Percentiles rank a stretch among this genome's conserved stretches.
Conservation (phyloP, 345 rosid genomes). For the Sisymbrium altissimum region DNA sequence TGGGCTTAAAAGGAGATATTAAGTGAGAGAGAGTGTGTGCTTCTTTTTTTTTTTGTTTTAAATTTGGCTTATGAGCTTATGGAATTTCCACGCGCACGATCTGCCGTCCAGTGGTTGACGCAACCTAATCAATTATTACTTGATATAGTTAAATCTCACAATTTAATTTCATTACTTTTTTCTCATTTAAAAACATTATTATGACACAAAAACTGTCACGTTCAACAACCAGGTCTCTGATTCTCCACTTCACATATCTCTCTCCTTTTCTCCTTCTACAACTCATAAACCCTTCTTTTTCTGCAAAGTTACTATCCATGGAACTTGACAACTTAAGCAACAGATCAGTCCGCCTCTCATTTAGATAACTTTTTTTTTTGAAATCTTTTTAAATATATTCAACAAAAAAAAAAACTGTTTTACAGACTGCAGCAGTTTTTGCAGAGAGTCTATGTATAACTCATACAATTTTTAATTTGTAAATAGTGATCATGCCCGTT, state of each 20-base stretch:
- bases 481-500: no score
- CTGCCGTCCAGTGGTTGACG: conserved; percentile 31
- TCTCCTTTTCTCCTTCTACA: not conserved
- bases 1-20: not conserved
- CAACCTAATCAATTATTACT: conserved; percentile 29
- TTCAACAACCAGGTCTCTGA: conserved; percentile 36
- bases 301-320: not conserved
- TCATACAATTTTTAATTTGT: no score
- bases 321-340: conserved; percentile 19
- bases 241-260: conserved; percentile 30
- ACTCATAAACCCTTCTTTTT: not conserved
- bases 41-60: not conserved
- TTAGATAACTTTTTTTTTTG: no score
- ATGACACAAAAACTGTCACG: conserved; percentile 29
- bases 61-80: conserved; percentile 2
- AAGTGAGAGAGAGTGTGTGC: not conserved
- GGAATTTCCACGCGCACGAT: conserved; percentile 32
- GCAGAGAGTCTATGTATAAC: no score
- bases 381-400: no score
- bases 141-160: conserved; percentile 2
- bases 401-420: no score
- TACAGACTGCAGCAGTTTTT: no score
- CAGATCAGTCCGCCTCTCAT: not conserved
- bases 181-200: not conserved
- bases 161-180: conserved; percentile 2